A percentile compares a stretch with the other conserved stretches of the same genome.
Conservation (phyloP, 2,329 filamentous ascomycete genomes). For the Rutstroemia sp. region DNA sequence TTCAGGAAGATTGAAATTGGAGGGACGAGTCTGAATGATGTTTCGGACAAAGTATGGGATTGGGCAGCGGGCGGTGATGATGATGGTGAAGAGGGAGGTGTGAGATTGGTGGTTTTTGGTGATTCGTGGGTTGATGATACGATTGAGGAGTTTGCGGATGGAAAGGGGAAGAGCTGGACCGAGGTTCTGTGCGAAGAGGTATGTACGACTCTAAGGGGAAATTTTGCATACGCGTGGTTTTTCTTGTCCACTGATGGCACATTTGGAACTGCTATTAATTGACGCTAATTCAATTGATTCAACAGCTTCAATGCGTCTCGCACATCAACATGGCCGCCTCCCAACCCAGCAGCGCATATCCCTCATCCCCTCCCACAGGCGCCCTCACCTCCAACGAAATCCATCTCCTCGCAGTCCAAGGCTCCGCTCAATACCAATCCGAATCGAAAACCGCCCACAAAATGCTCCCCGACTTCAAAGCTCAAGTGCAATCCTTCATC, state of each 20-base stretch:
- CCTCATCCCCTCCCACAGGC: constrained; percentile 19
- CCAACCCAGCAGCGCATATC: constrained; percentile 18
- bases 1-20: constrained; percentile 19
- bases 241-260: neutral
- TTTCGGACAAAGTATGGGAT: constrained; percentile 14
- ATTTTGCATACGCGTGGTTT: neutral
- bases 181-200: constrained; percentile 27
- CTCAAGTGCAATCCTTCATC: constrained; percentile 24
- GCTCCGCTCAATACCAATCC: neutral
- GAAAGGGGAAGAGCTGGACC: constrained; percentile 22
- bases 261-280: neutral
- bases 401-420: constrained; percentile 7
- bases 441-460: neutral
- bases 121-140: constrained; percentile 27
- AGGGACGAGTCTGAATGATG: constrained; percentile 13
- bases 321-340: constrained; percentile 24
- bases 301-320: constrained; percentile 26
- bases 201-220: neutral
- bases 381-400: constrained; percentile 20
- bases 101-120: constrained; percentile 27
- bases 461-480: constrained; percentile 23
- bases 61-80: constrained; percentile 14
- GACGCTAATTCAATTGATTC: neutral
- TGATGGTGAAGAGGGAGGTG: constrained; percentile 7
- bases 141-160: constrained; percentile 10